These are phyloP conservation scores for Eleusine coracana DNA, from an alignment of 176 grass and related monocot species.

Conservation along the genomic window DNA sequence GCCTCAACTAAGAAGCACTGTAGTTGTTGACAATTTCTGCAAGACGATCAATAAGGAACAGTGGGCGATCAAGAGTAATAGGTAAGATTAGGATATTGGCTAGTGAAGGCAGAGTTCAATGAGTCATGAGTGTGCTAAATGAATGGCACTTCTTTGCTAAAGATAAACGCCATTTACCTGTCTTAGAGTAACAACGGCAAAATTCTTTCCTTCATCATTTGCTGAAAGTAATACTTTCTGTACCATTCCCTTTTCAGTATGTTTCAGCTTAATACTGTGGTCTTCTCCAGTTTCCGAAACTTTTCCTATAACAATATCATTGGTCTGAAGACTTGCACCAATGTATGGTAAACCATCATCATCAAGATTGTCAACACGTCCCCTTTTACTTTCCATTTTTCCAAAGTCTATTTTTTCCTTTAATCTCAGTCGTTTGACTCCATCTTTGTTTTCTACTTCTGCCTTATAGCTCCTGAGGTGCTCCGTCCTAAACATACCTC, in stretches of 20 bases:
- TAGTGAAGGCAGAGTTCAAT: conserved; percentile 35
- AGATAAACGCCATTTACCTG: conserved; percentile 57
- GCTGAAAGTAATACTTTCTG: conserved; percentile 89
- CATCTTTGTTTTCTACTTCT: conserved; percentile 81
- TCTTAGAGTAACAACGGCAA: conserved; percentile 86
- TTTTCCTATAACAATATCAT: conserved; percentile 91
- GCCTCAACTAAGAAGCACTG: conserved; percentile 18
- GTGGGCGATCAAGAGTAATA: not conserved
- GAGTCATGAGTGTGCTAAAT: conserved; percentile 31
- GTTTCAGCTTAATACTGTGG: conserved; percentile 85
- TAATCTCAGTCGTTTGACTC: conserved; percentile 52
- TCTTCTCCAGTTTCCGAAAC: conserved; percentile 89
- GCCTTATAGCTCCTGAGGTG: conserved; percentile 87
- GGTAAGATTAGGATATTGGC: conserved; percentile 1
- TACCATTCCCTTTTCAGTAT: conserved; percentile 98
- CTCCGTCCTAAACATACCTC: conserved; percentile 91
- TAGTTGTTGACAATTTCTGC: not conserved
- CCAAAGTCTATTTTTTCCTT: conserved; percentile 88
- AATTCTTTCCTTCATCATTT: conserved; percentile 95
- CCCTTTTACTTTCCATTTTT: conserved; percentile 92
- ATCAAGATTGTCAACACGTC: conserved; percentile 87
- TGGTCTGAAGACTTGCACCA: conserved; percentile 88
- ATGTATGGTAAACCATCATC: conserved; percentile 93
- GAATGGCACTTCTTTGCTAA: not conserved
- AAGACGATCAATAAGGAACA: not conserved